These are phyloP conservation scores for Lactarius quietus DNA, from an alignment of 768 basidiomycete species.

Conservation along the genomic window DNA sequence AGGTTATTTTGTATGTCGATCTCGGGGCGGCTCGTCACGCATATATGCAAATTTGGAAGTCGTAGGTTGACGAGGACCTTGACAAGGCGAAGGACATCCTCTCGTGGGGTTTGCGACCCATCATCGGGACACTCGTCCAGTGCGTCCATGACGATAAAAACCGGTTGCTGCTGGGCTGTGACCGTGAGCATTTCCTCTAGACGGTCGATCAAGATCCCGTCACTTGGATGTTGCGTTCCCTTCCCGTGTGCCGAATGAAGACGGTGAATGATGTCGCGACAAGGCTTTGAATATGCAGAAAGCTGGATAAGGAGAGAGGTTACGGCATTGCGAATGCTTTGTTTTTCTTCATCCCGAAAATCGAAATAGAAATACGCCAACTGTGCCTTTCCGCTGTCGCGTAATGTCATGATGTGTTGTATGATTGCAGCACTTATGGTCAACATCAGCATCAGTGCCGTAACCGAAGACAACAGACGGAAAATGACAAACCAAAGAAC, in stretches of 20 bases:
- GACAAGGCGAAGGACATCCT: background rate
- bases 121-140: background rate
- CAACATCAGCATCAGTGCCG: no score
- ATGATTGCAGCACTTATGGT: no score
- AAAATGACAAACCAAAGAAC: no score
- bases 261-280: background rate
- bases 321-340: no score
- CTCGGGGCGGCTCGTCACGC: conserved; percentile 1
- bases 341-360: no score
- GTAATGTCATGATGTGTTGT: no score
- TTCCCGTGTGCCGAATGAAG: background rate
- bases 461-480: no score
- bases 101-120: background rate
- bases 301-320: no score
- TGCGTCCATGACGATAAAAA: background rate
- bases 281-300: no score
- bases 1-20: no score
- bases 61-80: background rate
- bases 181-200: background rate
- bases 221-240: background rate
- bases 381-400: no score
- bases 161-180: background rate
- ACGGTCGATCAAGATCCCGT: background rate
- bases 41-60: background rate
- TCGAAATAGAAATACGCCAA: no score